Conservation (phyloP, 1,139 yeast species). For the Suhomyces chickasaworum region DNA sequence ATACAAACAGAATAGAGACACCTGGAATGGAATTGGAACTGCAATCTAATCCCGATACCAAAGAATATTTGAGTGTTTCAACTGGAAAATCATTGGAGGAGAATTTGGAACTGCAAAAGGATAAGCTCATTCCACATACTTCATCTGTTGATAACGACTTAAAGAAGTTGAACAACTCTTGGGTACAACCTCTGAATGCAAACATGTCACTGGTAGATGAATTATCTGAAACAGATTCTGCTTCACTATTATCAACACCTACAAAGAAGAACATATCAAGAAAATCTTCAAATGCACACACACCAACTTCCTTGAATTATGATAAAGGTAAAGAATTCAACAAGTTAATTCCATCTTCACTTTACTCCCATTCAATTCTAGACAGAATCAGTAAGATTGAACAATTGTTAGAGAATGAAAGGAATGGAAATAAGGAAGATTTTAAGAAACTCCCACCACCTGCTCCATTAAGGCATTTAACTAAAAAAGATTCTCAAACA, state of each 20-base stretch:
- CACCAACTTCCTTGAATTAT: constrained; percentile 13
- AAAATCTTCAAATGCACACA: neutral
- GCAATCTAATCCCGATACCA: neutral
- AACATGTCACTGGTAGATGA: neutral
- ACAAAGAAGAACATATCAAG: neutral
- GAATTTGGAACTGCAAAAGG: neutral
- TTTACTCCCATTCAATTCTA: constrained; percentile 25
- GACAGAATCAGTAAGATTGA: constrained; percentile 34
- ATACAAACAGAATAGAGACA: neutral
- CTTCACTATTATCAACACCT: neutral
- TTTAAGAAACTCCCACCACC: constrained; percentile 20
- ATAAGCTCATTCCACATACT: neutral
- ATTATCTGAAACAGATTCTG: neutral
- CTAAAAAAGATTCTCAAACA: constrained; percentile 16
- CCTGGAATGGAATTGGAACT: neutral
- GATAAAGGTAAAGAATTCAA: constrained; percentile 24
- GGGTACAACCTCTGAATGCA: neutral
- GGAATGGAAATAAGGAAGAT: constrained; percentile 15
- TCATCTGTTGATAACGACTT: neutral
- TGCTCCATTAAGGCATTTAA: constrained; percentile 19
- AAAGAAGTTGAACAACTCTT: neutral
- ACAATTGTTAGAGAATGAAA: constrained; percentile 24
- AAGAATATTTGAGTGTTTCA: neutral
- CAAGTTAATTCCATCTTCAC: constrained; percentile 27
- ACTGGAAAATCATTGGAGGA: neutral